Evolutionary conservation across 176 grass and related monocot genomes (phyloP), one percentile per base, ranked within the genome.

Genomic region (Oryza officinalis): DNA sequence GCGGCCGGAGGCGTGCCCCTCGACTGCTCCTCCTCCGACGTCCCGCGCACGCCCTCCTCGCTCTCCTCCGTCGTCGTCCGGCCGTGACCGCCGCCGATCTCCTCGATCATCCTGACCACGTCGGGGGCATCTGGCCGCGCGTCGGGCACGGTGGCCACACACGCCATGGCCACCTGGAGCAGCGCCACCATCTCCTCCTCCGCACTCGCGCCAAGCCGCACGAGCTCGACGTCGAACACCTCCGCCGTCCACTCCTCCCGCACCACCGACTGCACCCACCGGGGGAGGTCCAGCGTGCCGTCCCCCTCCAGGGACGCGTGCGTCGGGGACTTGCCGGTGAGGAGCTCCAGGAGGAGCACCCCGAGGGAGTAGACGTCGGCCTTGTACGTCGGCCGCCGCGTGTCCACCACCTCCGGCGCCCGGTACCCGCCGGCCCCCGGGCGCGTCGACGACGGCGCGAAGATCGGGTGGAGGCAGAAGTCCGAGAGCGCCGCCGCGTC

Each of bases 141-240:
- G 57, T 96, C 96, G 2, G 96, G 96, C 54, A 98, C 91, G 9
- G 74, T 90, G 52, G 91, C 79, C 3, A 98, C 96, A 80, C 96
- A 98, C 57, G 93, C 91, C 96, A 98, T 98, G 69, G 93, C 96
- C 76, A 98, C 89, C 87, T 98, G 96, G 28, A 98, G 91, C 57
- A 98, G 80, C 83, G 92, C 91, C 38, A 95, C 96, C 96, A 98
- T 98, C 88, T 98, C 96, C 93, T 98, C 96, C 93, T 98, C 96
- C 11, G 85, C 94, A 66, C 89, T 92, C 3, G 86, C 89, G 73
- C 92, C 89, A 3, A 91, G 90, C 57, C 93, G 90, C 89, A 98
- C 92, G 13, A 98, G 91, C 64, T 98, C 96, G 43, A 94, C 96
- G 81, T 98, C 96, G 77, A 98, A 98, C 82, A 98, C 96, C 91